A percentile compares a stretch with the other conserved stretches of the same genome.
phyloP scores from a whole-genome alignment of 2,329 filamentous ascomycete species.

The Calonectria pteridis region DNA sequence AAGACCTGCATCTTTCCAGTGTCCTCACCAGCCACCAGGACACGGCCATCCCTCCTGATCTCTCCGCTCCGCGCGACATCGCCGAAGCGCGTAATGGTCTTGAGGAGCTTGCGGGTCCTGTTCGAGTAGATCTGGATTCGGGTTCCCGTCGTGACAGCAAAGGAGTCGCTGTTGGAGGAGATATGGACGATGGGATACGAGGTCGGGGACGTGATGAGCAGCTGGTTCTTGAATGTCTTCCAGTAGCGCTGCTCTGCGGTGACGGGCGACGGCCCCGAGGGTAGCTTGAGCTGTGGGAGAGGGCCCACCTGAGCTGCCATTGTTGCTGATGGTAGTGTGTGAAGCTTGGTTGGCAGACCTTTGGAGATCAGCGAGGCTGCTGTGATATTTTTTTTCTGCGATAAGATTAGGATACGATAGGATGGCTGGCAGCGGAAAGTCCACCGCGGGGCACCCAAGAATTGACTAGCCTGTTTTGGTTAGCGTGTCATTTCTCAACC shows the following conservation, averaged over 20 bases:
- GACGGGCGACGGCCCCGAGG: slow-evolving; percentile 83
- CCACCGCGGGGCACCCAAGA: slow-evolving; percentile 16
- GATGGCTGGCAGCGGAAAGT: slow-evolving; percentile 36
- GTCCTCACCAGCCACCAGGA: slow-evolving; percentile 92
- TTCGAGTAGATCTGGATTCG: slow-evolving; percentile 95
- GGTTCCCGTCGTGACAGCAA: slow-evolving; percentile 94
- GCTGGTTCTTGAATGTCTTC: slow-evolving; percentile 92
- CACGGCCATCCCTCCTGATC: slow-evolving; percentile 87
- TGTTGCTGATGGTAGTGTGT: slow-evolving; percentile 40
- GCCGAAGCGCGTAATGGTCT: slow-evolving; percentile 94
- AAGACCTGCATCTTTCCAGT: slow-evolving; percentile 95
- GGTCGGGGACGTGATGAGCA: slow-evolving; percentile 90
- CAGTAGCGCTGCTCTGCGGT: slow-evolving; percentile 97
- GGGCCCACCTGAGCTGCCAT: slow-evolving; percentile 92
- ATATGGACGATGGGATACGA: slow-evolving; percentile 93
- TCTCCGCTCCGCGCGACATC: slow-evolving; percentile 92
- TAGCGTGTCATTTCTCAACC: neutral
- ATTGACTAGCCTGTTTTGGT: neutral
- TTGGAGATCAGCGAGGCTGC: slow-evolving; percentile 22
- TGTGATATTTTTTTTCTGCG: slow-evolving; percentile 47
- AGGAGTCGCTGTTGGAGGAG: slow-evolving; percentile 80
- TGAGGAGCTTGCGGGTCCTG: slow-evolving; percentile 89
- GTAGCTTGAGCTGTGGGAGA: slow-evolving; percentile 84
- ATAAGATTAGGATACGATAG: slow-evolving; percentile 41
- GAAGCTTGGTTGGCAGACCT: slow-evolving; percentile 28